These are phyloP conservation scores for Xylariaceae sp. DNA, from an alignment of 2,329 filamentous ascomycete species.

Conservation along the genomic window DNA sequence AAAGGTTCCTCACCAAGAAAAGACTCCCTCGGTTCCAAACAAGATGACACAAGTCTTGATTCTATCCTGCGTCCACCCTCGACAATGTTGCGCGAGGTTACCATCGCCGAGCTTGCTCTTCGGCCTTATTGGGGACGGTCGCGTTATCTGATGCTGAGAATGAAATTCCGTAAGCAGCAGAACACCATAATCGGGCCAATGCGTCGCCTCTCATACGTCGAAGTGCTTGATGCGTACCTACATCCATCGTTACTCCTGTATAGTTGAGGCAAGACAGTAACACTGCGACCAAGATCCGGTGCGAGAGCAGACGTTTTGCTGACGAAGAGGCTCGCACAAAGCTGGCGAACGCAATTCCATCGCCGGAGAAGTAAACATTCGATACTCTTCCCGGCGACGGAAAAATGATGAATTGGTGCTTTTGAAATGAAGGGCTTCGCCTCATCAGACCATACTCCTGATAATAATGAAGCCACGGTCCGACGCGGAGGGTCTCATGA, in stretches of 20 bases:
- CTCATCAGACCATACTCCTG: constrained; percentile 2
- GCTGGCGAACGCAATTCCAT: not conserved
- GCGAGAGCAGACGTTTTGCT: not conserved
- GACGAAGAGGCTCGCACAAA: not conserved
- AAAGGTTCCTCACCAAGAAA: too few species aligned
- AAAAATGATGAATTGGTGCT: not conserved
- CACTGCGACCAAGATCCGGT: constrained; percentile 4
- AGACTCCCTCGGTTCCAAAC: too few species aligned
- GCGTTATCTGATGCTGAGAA: too few species aligned
- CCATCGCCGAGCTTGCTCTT: too few species aligned
- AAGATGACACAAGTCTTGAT: too few species aligned
- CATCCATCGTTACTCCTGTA: constrained; percentile 1
- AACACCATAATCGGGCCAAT: not conserved
- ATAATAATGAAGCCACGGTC: not conserved
- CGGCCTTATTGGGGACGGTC: too few species aligned
- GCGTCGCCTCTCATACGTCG: not conserved
- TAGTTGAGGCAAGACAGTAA: constrained; percentile 21
- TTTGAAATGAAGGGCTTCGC: not conserved
- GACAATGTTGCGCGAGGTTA: too few species aligned
- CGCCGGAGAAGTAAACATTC: not conserved
- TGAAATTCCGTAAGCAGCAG: too few species aligned
- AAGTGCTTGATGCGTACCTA: not conserved
- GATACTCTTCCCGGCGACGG: not conserved
- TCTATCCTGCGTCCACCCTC: too few species aligned
- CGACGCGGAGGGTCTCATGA: not conserved